Conservation (phyloP, 2,329 filamentous ascomycete genomes). For the Malbranchea zuffiana region DNA sequence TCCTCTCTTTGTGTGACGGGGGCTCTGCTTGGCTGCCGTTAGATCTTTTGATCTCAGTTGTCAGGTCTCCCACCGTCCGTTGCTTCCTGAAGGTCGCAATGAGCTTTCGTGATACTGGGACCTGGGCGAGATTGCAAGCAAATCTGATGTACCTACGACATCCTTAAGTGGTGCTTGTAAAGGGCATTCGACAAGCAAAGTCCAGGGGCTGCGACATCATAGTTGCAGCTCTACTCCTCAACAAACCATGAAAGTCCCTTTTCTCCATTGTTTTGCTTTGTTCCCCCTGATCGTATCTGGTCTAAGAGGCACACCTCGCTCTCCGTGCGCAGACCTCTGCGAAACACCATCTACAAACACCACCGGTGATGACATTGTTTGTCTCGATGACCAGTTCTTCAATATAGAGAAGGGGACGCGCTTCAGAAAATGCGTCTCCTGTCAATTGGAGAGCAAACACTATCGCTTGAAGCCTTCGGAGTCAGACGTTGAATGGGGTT, state of each 20-base stretch:
- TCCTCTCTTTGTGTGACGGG: too few relatives aligned
- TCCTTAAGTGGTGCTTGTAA: too few relatives aligned
- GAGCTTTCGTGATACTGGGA: too few relatives aligned
- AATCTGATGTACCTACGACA: too few relatives aligned
- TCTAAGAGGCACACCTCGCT: conserved; percentile 25
- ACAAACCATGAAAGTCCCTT: conserved; percentile 14
- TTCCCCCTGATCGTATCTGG: conserved; percentile 17
- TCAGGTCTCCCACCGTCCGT: too few relatives aligned
- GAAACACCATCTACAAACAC: conserved; percentile 25
- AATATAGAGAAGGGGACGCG: conserved; percentile 23
- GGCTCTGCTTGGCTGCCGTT: too few relatives aligned
- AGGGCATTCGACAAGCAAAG: too few relatives aligned
- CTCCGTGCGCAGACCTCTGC: conserved; percentile 30
- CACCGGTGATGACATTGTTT: conserved; percentile 33
- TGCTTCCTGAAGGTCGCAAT: too few relatives aligned
- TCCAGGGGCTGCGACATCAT: too few relatives aligned
- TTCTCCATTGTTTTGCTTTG: conserved; percentile 17
- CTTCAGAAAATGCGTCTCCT: conserved; percentile 34
- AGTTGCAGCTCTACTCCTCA: background rate
- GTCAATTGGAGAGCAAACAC: conserved; percentile 32
- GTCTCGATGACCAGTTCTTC: conserved; percentile 30
- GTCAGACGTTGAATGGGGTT: conserved; percentile 36
- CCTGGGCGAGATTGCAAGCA: too few relatives aligned
- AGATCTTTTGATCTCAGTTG: too few relatives aligned
- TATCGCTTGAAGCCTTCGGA: conserved; percentile 25